phyloP scores from a whole-genome alignment of 179 eudicot genomes.

The Monotropa hypopitys region DNA sequence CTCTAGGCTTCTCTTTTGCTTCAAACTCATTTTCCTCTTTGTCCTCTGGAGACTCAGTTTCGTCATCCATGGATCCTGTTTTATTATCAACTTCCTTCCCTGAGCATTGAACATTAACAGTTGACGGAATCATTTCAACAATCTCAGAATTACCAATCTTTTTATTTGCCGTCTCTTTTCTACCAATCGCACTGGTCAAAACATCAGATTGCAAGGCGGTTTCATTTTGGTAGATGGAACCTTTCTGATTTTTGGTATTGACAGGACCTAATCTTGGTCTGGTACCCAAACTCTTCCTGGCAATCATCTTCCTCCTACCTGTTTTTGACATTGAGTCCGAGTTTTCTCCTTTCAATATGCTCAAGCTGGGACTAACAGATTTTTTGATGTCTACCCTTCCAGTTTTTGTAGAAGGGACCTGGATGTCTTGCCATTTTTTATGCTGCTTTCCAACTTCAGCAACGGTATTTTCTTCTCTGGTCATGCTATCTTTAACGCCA shows the following conservation, averaged over 20 bases:
- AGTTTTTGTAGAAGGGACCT: conserved; percentile 16
- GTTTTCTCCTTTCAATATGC: conserved; percentile 16
- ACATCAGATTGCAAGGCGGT: conserved; percentile 18
- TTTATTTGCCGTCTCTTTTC: conserved; percentile 10
- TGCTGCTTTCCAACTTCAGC: conserved; percentile 12
- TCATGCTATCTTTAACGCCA: conserved; percentile 6
- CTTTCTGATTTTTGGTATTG: conserved; percentile 26
- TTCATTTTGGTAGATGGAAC: conserved; percentile 16
- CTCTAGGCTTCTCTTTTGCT: conserved; percentile 2
- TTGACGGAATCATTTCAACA: conserved; percentile 9
- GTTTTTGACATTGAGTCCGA: conserved; percentile 27
- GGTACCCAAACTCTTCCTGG: conserved; percentile 55
- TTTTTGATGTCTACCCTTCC: conserved; percentile 19
- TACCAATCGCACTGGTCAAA: conserved; percentile 9
- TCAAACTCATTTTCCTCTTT: conserved; percentile 11
- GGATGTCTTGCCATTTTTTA: conserved; percentile 17
- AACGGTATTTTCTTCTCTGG: not conserved
- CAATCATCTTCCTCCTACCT: conserved; percentile 32
- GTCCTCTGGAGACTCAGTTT: conserved; percentile 36
- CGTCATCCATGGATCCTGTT: conserved; percentile 28
- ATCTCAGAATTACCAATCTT: conserved; percentile 11
- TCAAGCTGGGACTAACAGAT: conserved; percentile 17
- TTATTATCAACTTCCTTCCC: conserved; percentile 7
- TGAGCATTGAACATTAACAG: conserved; percentile 6
- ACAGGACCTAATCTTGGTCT: conserved; percentile 30